Conservation (phyloP, 2,329 filamentous ascomycete species). For the Gliomastix tumulicola region DNA sequence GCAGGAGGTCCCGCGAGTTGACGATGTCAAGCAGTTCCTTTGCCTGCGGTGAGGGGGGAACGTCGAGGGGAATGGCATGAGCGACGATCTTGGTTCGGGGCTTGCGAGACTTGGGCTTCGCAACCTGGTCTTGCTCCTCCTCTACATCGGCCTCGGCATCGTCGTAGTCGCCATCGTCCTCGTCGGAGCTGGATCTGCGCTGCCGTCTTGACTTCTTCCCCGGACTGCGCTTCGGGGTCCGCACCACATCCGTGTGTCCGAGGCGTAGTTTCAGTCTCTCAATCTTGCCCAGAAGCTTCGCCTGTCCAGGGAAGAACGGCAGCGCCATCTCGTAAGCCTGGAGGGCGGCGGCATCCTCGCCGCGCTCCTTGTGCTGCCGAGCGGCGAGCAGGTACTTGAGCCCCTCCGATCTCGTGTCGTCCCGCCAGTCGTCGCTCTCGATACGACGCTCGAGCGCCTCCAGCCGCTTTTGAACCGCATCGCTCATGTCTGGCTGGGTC, state of each 20-base stretch:
- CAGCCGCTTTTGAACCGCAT: constrained; percentile 72
- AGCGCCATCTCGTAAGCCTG: constrained; percentile 81
- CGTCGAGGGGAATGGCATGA: constrained; percentile 23
- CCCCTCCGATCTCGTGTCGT: constrained; percentile 74
- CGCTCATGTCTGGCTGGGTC: constrained; percentile 50
- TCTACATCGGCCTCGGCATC: constrained; percentile 34
- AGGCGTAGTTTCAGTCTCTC: constrained; percentile 51
- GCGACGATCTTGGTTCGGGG: constrained; percentile 18
- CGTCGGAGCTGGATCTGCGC: constrained; percentile 11
- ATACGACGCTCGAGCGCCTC: constrained; percentile 84
- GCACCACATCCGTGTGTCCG: constrained; percentile 11
- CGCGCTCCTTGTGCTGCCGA: constrained; percentile 79
- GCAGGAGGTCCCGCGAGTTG: constrained; percentile 61
- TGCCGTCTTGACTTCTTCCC: too few species aligned
- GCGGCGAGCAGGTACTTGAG: constrained; percentile 84
- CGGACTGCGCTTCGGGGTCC: constrained; percentile 11
- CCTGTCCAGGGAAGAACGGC: constrained; percentile 79
- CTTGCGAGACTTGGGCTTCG: constrained; percentile 19
- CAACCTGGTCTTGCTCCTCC: constrained; percentile 20
- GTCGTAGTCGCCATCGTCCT: constrained; percentile 30
- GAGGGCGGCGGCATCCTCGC: constrained; percentile 71
- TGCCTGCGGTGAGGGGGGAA: constrained; percentile 45
- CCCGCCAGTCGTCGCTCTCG: constrained; percentile 51
- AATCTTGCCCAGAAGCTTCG: constrained; percentile 68
- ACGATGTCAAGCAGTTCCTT: constrained; percentile 60